Evolutionary conservation across 331 rosid species (phyloP).

Genomic region (Arachis monticola): DNA sequence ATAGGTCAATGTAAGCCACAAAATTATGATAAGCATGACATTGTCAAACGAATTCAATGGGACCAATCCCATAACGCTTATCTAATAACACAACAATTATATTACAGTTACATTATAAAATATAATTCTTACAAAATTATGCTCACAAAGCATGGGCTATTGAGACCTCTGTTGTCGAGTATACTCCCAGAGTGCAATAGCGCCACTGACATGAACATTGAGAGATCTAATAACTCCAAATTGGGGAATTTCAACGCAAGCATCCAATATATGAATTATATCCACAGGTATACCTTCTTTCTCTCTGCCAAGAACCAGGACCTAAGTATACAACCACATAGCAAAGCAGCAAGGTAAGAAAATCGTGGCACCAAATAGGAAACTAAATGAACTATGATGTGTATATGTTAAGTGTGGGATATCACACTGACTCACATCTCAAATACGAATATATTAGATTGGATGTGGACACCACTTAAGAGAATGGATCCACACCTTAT

Average conservation of each 20-base stretch:
- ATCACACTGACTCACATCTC: no score
- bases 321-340: constrained; percentile 57
- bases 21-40: background rate
- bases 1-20: background rate
- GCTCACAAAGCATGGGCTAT: constrained; percentile 33
- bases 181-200: constrained; percentile 97
- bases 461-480: no score
- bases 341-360: background rate
- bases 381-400: background rate
- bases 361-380: background rate
- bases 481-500: no score
- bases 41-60: background rate
- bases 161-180: constrained; percentile 86
- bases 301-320: constrained; percentile 93
- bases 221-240: constrained; percentile 96
- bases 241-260: constrained; percentile 92
- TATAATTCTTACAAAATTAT: constrained; percentile 22
- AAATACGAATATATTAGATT: no score
- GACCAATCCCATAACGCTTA: constrained; percentile 3
- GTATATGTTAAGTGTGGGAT: no score
- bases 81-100: constrained; percentile 29
- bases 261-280: constrained; percentile 84
- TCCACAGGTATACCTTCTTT: constrained; percentile 98
- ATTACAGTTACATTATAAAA: background rate
- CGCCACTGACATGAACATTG: constrained; percentile 96